phyloP scores from a whole-genome alignment of 2,329 filamentous ascomycete species.

The Byssoonygena ceratinophila region DNA sequence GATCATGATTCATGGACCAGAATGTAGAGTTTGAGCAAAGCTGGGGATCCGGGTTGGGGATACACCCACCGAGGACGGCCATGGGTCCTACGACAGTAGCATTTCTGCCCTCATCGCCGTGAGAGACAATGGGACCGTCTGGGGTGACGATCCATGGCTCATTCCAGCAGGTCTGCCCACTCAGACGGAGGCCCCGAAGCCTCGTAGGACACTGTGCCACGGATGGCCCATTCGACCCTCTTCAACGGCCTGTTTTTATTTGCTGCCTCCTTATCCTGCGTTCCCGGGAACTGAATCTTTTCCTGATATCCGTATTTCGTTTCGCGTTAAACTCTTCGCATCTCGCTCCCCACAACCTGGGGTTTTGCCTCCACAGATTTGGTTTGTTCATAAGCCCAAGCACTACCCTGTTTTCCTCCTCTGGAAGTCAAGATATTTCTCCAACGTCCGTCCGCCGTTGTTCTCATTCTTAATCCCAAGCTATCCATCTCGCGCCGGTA shows the following conservation, averaged over 20 bases:
- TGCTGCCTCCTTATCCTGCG: background rate
- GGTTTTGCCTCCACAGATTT: background rate
- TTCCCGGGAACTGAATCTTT: background rate
- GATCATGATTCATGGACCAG: background rate
- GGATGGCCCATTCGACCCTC: background rate
- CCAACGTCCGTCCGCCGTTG: background rate
- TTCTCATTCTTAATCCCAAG: background rate
- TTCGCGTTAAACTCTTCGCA: background rate
- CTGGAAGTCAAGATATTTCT: background rate
- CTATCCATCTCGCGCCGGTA: background rate
- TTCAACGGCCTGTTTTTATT: background rate
- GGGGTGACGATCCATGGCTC: background rate
- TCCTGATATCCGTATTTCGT: background rate
- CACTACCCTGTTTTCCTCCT: background rate
- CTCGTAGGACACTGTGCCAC: background rate
- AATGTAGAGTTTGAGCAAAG: background rate
- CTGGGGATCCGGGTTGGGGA: background rate
- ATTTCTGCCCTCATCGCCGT: background rate
- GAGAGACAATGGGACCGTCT: background rate
- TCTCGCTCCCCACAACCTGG: slow-evolving; percentile 4
- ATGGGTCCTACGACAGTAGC: background rate
- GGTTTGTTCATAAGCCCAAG: slow-evolving; percentile 2
- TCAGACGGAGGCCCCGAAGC: background rate
- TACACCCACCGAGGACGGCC: background rate
- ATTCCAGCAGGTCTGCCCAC: background rate